A percentile compares a stretch with the other conserved stretches of the same genome.
These are phyloP conservation scores for Eucalyptus camaldulensis DNA, from an alignment of 345 rosid genomes.

Conservation along the genomic window DNA sequence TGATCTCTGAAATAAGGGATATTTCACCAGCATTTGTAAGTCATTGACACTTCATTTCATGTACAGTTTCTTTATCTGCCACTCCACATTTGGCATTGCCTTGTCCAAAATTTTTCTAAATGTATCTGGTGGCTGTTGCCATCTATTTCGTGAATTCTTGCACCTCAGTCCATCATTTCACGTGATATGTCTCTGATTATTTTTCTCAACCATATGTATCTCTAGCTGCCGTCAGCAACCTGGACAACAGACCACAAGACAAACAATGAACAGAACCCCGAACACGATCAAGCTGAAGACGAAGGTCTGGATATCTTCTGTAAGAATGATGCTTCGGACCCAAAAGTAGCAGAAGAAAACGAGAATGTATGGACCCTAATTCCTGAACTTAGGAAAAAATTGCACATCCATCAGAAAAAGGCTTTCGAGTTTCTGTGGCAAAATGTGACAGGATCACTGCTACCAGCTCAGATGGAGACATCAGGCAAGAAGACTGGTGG, in stretches of 20 bases:
- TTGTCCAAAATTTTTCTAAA: background rate
- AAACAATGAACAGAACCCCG: background rate
- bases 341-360: conserved; percentile 22
- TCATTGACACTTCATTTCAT: conserved; percentile 1
- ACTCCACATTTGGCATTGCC: background rate
- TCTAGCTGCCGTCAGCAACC: conserved; percentile 25
- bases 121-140: background rate
- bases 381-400: conserved; percentile 55
- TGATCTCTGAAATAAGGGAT: conserved; percentile 65
- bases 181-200: background rate
- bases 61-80: background rate
- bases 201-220: background rate
- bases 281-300: background rate
- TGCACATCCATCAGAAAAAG: conserved; percentile 67
- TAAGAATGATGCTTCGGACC: conserved; percentile 5
- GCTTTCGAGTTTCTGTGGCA: conserved; percentile 93
- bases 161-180: background rate
- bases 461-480: conserved; percentile 44
- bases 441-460: conserved; percentile 68
- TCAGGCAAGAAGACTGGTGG: conserved; percentile 55
- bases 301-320: conserved; percentile 20
- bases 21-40: conserved; percentile 83
- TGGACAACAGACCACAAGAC: conserved; percentile 25
- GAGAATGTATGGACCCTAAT: conserved; percentile 79
- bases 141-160: background rate